Evolutionary conservation across 495 filamentous ascomycete genomes (phyloP), one percentile per base, ranked within the genome.

Genomic region (Haplographium delicatum): DNA sequence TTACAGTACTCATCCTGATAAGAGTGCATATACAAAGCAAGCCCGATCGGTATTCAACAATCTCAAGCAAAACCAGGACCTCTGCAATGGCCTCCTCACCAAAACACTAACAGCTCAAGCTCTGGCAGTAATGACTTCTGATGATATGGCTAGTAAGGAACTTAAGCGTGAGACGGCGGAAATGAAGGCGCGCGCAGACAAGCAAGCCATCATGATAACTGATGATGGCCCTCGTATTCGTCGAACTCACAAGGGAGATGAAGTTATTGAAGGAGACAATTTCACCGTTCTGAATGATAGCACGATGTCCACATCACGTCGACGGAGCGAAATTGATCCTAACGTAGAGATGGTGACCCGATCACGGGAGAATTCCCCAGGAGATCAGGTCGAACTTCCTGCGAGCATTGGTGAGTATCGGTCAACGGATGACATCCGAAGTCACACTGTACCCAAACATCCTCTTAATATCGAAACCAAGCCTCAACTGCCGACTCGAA

Each of bases 181-280:
- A 62, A 79, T 82, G 71, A 75, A 74, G 49, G 72, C 78, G 19
- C 66, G 72, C 33, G 82, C 85, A 1, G 93, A 96, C 54, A 86
- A 93, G 54, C 90, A 96, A 56, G 82, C 89, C 44, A 87, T 91
- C 41, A 80, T 95, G 44, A 76, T 91, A 25, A 81, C 88, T 31
- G 88, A 95, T 30, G 82, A 91, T 56, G 82, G 80, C 0, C 93
- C 91, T 5, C 81, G 90, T 3, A 85, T 95, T 48, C 79, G 90
- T 58, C 82, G 86, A 55, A 96, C 91, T 2, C 93, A 97, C 64
- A 98, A 96, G 66, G 93, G 93, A 24, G 91, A 96, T 50, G 93
- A 98, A 61, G 50, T 95, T 11, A 78, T 98, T 28, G 89, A 87
- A 44, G 82, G 86, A 26, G 86, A 77, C 18, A 56, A 54, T 46